phyloP scores from a whole-genome alignment of 2,329 filamentous ascomycete species.

The Apiospora aurea region DNA sequence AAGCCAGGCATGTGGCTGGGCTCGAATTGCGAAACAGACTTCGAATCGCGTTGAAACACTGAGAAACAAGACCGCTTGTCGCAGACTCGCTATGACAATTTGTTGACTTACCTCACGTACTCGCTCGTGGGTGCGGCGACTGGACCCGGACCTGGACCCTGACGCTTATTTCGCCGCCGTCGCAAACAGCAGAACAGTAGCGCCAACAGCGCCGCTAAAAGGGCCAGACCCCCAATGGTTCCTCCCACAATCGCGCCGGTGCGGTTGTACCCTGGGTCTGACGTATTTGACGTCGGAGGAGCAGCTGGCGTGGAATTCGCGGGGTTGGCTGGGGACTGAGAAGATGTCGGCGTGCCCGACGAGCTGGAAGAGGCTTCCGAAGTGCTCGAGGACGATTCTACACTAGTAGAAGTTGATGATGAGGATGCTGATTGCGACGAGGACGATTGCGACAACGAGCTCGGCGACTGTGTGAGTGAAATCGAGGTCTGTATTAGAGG shows the following conservation, averaged over 20 bases:
- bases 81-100: slow-evolving; percentile 9
- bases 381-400: slow-evolving; percentile 30
- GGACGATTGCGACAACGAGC: slow-evolving; percentile 45
- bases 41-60: neutral
- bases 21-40: neutral
- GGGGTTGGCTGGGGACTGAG: slow-evolving; percentile 29
- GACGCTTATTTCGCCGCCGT: slow-evolving; percentile 47
- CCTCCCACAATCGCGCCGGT: slow-evolving; percentile 62
- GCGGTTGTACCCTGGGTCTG: slow-evolving; percentile 34
- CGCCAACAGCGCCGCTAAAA: slow-evolving; percentile 50
- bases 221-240: slow-evolving; percentile 58
- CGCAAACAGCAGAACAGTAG: slow-evolving; percentile 53
- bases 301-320: slow-evolving; percentile 28
- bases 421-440: slow-evolving; percentile 31
- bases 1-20: neutral
- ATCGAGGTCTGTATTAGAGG: slow-evolving; percentile 49
- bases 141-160: slow-evolving; percentile 48
- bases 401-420: slow-evolving; percentile 26
- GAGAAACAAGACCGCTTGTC: neutral
- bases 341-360: slow-evolving; percentile 27
- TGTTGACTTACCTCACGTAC: slow-evolving; percentile 49
- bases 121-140: slow-evolving; percentile 43
- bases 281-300: neutral
- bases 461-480: slow-evolving; percentile 49
- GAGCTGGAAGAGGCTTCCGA: slow-evolving; percentile 29